These are phyloP conservation scores for Paramecium caudatum DNA, from an alignment of 73 alveolate genomes.

Conservation along the genomic window DNA sequence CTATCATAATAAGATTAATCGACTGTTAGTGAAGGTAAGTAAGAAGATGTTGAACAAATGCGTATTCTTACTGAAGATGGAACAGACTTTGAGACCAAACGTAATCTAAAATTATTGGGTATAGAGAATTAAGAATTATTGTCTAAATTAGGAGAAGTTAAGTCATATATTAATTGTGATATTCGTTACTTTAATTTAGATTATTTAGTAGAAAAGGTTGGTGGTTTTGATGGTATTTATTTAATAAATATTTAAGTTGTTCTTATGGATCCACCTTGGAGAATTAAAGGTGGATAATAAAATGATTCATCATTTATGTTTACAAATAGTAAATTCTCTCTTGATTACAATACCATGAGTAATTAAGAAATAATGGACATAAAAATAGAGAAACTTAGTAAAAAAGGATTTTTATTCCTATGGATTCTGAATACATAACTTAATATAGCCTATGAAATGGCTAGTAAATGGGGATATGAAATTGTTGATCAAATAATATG, in stretches of 20 bases:
- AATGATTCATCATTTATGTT: constrained; percentile 93
- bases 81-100: constrained; percentile 50
- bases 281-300: constrained; percentile 94
- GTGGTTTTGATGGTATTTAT: constrained; percentile 83
- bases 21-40: constrained; percentile 15
- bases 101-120: constrained; percentile 33
- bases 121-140: constrained; percentile 47
- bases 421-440: constrained; percentile 90
- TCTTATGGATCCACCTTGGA: constrained; percentile 95
- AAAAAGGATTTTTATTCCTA: constrained; percentile 90
- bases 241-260: constrained; percentile 74
- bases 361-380: constrained; percentile 91
- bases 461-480: constrained; percentile 96
- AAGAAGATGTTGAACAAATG: constrained; percentile 49
- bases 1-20: background rate
- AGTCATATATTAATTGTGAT: constrained; percentile 91
- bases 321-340: constrained; percentile 88
- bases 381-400: constrained; percentile 84
- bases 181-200: constrained; percentile 90
- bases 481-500: constrained; percentile 89
- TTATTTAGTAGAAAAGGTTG: constrained; percentile 83
- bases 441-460: constrained; percentile 88
- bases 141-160: constrained; percentile 69
- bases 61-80: constrained; percentile 64
- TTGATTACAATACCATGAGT: constrained; percentile 91